Evolutionary conservation across 1,139 yeast genomes (phyloP), one percentile per base, ranked within the genome.

Genomic region (Zygosaccharomyces pseudobailii): DNA sequence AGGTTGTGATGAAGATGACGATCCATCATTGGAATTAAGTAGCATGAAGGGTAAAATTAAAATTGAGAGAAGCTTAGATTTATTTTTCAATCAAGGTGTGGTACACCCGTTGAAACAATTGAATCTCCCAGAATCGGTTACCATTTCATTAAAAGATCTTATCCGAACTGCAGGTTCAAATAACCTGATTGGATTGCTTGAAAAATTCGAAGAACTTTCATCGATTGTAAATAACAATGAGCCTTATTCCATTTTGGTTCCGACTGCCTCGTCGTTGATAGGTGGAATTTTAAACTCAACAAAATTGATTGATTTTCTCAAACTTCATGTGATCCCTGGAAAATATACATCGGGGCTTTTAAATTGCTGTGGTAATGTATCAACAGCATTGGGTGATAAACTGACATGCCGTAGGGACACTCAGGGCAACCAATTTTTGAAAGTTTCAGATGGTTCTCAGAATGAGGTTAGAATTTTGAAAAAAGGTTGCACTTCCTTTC

Each of bases 1-100:
- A 13, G 17, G 17, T 9, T n/a, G 38, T 0, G 43, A 36, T 6
- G 22, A 48, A 22, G 44, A 38, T 4, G 35, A 41, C 2, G 40
- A 52, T 0, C 42, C 53, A 3, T 41, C 52, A 0, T 20, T 60
- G 3, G 51, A 55, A 6, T 51, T 65, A 7, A 48, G 68, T 22
- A 50, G 55, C 22, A 51, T 75, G 23, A 66, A 66, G 31, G 58
- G 55, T 3, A 43, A 48, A 2, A 34, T 70, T 58, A 39, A 53
- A 21, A 34, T 68, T 56, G 48, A 70, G 2, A 71, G 73, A 43
- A 75, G 79, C 50, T 71, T 80, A 1, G 97, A 92, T 62, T 74
- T 88, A 6, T 63, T 92, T 17, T 90, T 87, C 63, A 81, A 79
- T 52, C 84, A 85, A 60, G 98, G 97, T 0, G 96, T 90, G 0